phyloP scores from a whole-genome alignment of 1,284 basidiomycete genomes.

The Athelia psychrophila region DNA sequence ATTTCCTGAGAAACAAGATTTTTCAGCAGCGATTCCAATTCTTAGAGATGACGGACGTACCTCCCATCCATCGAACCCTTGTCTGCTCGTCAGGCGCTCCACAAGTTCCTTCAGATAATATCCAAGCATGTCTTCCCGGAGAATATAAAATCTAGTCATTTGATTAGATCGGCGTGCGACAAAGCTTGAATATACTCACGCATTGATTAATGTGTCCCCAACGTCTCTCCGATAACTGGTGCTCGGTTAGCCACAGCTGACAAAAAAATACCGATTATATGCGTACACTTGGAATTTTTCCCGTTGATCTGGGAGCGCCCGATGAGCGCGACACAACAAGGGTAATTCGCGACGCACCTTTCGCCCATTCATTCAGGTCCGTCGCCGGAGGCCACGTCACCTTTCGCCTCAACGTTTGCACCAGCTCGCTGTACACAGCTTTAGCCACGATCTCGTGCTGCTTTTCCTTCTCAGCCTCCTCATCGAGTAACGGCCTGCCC shows the following conservation, averaged over 20 bases:
- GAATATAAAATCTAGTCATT: constrained; percentile 75
- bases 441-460: constrained; percentile 60
- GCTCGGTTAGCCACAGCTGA: not conserved
- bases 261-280: constrained; percentile 12
- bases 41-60: constrained; percentile 36
- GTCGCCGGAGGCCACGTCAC: constrained; percentile 62
- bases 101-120: constrained; percentile 63
- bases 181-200: constrained; percentile 45
- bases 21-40: not conserved
- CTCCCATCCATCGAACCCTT: constrained; percentile 60
- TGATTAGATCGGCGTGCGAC: constrained; percentile 5
- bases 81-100: constrained; percentile 42
- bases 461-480: constrained; percentile 33
- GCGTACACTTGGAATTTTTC: constrained; percentile 76
- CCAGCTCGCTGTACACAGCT: constrained; percentile 76
- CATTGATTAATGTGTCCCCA: constrained; percentile 88
- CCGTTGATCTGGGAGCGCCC: constrained; percentile 51
- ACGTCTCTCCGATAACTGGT: constrained; percentile 81
- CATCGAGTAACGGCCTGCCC: constrained; percentile 14
- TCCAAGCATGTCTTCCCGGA: constrained; percentile 77
- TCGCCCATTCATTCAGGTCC: constrained; percentile 50
- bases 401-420: constrained; percentile 69
- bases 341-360: constrained; percentile 45
- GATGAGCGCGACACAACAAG: not conserved
- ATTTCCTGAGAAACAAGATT: constrained; percentile 52